These are phyloP conservation scores for Ophiostoma montium DNA, from an alignment of 2,329 filamentous ascomycete species.

Conservation along the genomic window DNA sequence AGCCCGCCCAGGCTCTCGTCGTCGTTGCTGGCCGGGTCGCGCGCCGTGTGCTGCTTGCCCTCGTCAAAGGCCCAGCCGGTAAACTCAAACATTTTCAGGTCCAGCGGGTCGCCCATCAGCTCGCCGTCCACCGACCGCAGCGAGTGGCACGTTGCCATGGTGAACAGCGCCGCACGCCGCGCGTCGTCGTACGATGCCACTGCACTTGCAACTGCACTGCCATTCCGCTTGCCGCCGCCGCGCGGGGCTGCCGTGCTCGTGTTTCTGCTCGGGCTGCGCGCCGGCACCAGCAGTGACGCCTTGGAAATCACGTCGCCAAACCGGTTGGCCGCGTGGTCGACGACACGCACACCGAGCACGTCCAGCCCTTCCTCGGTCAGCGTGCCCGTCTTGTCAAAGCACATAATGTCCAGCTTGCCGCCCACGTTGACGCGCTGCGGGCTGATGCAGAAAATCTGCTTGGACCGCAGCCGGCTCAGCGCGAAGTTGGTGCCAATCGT, in stretches of 20 bases:
- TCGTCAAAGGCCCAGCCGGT: conserved; percentile 89
- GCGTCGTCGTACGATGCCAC: conserved; percentile 18
- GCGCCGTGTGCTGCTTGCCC: conserved; percentile 30
- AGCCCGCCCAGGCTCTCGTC: conserved; percentile 58
- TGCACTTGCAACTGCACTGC: too few relatives aligned
- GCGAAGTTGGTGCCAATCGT: conserved; percentile 97
- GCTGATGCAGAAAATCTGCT: conserved; percentile 94
- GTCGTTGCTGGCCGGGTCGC: conserved; percentile 54
- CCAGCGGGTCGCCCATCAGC: conserved; percentile 82
- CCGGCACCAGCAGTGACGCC: conserved; percentile 20
- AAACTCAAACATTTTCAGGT: conserved; percentile 98
- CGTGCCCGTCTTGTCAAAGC: conserved; percentile 98
- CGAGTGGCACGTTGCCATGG: conserved; percentile 96
- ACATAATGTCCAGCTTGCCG: conserved; percentile 89
- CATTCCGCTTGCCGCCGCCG: background rate
- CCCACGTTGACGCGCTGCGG: conserved; percentile 94
- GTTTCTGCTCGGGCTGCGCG: too few relatives aligned
- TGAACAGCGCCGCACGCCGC: conserved; percentile 57
- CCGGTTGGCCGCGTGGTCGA: conserved; percentile 43
- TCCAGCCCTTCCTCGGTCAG: conserved; percentile 93
- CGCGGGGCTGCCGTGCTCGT: background rate
- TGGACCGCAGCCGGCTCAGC: conserved; percentile 67
- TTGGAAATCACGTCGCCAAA: conserved; percentile 69
- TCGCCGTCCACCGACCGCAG: conserved; percentile 76
- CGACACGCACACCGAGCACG: conserved; percentile 75